These are phyloP conservation scores for Agaricales sp. DNA, from an alignment of 1,284 basidiomycete species.

Conservation along the genomic window DNA sequence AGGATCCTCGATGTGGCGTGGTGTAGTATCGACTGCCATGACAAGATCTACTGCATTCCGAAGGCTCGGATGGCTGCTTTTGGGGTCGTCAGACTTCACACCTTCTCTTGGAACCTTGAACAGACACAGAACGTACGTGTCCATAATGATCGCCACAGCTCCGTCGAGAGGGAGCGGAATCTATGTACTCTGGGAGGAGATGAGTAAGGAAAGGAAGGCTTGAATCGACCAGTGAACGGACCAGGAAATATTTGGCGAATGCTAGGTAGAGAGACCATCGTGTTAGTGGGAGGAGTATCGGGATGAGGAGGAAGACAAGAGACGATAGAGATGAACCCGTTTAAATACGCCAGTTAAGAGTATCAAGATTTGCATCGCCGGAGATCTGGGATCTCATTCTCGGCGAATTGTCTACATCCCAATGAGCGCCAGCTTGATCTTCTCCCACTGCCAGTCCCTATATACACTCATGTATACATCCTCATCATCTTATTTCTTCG, in stretches of 20 bases:
- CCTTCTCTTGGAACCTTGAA: too few species aligned
- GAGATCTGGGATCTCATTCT: background rate
- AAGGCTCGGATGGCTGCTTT: too few species aligned
- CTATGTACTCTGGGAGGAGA: background rate
- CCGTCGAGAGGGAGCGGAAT: background rate
- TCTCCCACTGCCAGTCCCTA: too few species aligned
- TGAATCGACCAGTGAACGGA: background rate
- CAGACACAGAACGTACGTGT: background rate
- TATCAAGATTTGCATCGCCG: constrained; percentile 2
- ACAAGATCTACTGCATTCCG: background rate
- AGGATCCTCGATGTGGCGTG: background rate
- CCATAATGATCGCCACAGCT: background rate
- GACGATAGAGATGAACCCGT: constrained; percentile 8
- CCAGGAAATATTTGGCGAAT: background rate
- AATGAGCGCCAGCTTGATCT: too few species aligned
- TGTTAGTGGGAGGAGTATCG: constrained; percentile 2
- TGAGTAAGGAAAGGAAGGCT: background rate
- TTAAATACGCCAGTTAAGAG: constrained; percentile 14
- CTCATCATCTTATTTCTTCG: background rate
- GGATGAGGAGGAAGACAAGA: constrained; percentile 6
- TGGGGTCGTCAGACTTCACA: too few species aligned
- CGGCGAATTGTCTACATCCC: too few species aligned
- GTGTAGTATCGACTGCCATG: background rate
- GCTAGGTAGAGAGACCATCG: constrained; percentile 8
- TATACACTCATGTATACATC: too few species aligned